These are phyloP conservation scores for Populus davidiana DNA, from an alignment of 345 rosid genomes.

Conservation along the genomic window DNA sequence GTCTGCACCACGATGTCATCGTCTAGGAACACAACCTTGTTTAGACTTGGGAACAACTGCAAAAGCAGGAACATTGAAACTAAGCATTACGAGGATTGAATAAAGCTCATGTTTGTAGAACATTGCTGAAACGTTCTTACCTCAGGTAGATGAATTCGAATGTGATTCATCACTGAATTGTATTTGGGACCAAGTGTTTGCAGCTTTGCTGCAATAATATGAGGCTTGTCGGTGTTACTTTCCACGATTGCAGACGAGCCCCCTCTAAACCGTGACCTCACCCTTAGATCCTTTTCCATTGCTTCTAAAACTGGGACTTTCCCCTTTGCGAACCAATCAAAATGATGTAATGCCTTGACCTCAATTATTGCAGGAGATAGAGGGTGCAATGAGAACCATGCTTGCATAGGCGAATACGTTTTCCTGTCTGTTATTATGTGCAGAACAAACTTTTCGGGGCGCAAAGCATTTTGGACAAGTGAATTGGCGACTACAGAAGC, in stretches of 20 bases:
- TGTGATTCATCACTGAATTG: conserved; percentile 92
- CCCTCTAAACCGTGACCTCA: conserved; percentile 86
- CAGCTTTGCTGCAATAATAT: conserved; percentile 75
- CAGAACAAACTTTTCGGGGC: conserved; percentile 63
- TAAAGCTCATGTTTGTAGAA: no score
- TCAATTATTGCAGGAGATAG: conserved; percentile 77
- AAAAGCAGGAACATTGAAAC: conserved; percentile 1
- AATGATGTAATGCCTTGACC: conserved; percentile 95
- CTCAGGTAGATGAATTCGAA: conserved; percentile 89
- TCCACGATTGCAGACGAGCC: conserved; percentile 87
- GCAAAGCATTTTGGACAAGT: conserved; percentile 58
- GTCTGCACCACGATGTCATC: conserved; percentile 92
- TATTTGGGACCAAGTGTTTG: conserved; percentile 96
- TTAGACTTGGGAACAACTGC: conserved; percentile 88
- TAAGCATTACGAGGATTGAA: neutral
- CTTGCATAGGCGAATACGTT: conserved; percentile 95
- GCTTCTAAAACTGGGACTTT: conserved; percentile 94
- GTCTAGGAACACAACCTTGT: conserved; percentile 85
- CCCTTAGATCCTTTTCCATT: conserved; percentile 88
- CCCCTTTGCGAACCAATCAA: conserved; percentile 93
- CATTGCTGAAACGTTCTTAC: conserved; percentile 29
- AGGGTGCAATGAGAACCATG: conserved; percentile 94
- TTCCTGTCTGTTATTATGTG: conserved; percentile 92
- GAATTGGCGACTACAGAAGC: conserved; percentile 85
- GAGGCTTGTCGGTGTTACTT: conserved; percentile 65